Percentiles rank a stretch among this genome's conserved stretches.
Evolutionary conservation across 768 basidiomycete genomes (phyloP).

Genomic region (Panellus pusillus): DNA sequence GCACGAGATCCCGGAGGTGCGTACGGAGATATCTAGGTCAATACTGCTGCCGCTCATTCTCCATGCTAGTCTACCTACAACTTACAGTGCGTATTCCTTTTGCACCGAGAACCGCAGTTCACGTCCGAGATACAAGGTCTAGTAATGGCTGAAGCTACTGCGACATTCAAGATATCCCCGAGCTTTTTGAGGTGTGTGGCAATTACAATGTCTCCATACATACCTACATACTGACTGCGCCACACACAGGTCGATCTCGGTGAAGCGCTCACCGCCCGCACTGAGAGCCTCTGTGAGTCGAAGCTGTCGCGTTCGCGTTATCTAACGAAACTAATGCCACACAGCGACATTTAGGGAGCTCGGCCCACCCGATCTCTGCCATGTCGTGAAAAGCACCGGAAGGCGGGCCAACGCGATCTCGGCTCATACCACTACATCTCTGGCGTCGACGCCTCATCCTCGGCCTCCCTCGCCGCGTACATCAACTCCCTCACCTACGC

Average conservation of each 20-base stretch:
- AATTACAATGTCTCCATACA: not conserved
- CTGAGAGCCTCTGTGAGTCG: slow-evolving; percentile 84
- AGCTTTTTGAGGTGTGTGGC: slow-evolving; percentile 84
- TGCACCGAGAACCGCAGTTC: not conserved
- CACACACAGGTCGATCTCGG: slow-evolving; percentile 75
- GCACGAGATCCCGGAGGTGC: slow-evolving; percentile 2
- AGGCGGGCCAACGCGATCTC: slow-evolving; percentile 81
- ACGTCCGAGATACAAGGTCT: not conserved
- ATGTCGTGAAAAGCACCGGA: slow-evolving; percentile 91
- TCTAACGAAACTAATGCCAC: slow-evolving; percentile 7
- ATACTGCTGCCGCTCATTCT: not conserved
- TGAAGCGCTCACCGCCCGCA: slow-evolving; percentile 85
- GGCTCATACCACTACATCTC: slow-evolving; percentile 98
- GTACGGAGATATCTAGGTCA: not conserved
- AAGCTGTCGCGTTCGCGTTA: not conserved
- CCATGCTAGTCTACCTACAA: not conserved
- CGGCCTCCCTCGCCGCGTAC: slow-evolving; percentile 95
- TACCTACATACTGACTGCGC: slow-evolving; percentile 10
- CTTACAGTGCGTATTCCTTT: not conserved
- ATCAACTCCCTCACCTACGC: slow-evolving; percentile 97
- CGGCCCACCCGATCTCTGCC: slow-evolving; percentile 95
- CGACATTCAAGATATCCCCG: slow-evolving; percentile 89
- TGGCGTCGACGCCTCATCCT: slow-evolving; percentile 98
- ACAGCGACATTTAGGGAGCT: slow-evolving; percentile 94
- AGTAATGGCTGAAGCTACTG: slow-evolving; percentile 59